Base-by-base conservation (phyloP, 495 filamentous ascomycete genomes). In the Articulospora tetracladia region DNA sequence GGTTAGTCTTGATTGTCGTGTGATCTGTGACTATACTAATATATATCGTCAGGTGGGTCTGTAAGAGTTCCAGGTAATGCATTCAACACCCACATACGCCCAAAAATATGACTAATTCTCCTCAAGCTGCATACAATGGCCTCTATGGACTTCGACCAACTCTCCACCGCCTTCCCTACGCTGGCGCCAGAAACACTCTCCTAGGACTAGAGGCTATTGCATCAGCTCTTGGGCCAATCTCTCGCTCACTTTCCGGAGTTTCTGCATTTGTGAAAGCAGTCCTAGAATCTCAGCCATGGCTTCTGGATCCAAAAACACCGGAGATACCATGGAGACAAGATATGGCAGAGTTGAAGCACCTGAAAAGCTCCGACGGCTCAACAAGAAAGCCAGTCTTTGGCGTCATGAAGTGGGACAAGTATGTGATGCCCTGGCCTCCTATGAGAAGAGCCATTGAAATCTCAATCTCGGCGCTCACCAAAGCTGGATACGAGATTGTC, bases 71-170 rank as follows among this genome's bases (percentile, higher is more conserved):
- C 48, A 87, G 75, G 0, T 81, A 82, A n/a, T 81, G 75, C 6
- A 79, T 85, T 59, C 17, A 4, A 3, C 15, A 47, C 17, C 20
- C 17, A n/a, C 41, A 7, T n/a, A 39, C n/a, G 10, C 34, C n/a
- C 34, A 39, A 73, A 82, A 0, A 75, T 74, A n/a, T n/a, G n/a
- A n/a, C n/a, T n/a, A n/a, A n/a, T n/a, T n/a, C n/a, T n/a, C n/a
- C n/a, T 44, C 85, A 84, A 0, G 82, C 85, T 0, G 78, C 74
- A 26, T 72, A 81, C 55, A 73, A 77, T 51, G 84, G 84, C 0
- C 34, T 87, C 1, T 88, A 77, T 66, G 80, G 80, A 0, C 63
- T 88, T n/a, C 76, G 75, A 36, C 84, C 86, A 4, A 83, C 75
- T 11, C 69, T 70, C 7, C 75, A 76, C 12, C 70, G 85, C 19